Evolutionary conservation across 2,329 filamentous ascomycete genomes (phyloP), one percentile per base, ranked within the genome.

Genomic region (Trichoderma harzianum): DNA sequence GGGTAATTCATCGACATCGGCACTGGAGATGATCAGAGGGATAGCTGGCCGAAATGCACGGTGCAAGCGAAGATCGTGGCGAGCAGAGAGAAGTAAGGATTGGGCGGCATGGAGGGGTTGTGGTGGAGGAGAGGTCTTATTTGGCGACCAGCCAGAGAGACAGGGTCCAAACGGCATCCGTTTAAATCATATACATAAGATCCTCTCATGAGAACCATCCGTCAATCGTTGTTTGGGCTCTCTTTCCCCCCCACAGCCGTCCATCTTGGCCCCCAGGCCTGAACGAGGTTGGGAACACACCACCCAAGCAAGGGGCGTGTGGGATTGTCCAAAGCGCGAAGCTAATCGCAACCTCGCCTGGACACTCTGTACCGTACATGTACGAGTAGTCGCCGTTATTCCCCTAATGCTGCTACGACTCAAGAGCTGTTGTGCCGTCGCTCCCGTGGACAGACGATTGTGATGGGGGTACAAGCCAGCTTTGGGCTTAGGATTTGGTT

Each of bases 121-220:
- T 74, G 76, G 78, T 76, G 77, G 78, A 78, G 78, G 78, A 65
- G 71, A 70, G 72, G 77, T 80, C 76, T 79, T 79, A 78, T 79
- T 79, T 79, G 68, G 61, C 36, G 43, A 68, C 34, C 68, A 58
- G 39, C 34, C 34, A 43, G 39, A 58, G n/a, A 67, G 68, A 61
- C 71, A 72, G 71, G 71, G 71, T 72, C 71, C 53, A 60, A 60
- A 62, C 67, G 55, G 70, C 60, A 51, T 55, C 62, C 60, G 64
- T 47, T 36, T 67, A 21, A 63, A 71, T 72, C 68, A 67, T 72
- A 58, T 69, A 72, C 70, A 68, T 67, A 55, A 63, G 71, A 72
- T 72, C 30, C 60, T 67, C 53, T 67, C 53, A 57, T 53, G 68
- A 71, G 68, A 72, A 71, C 64, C 63, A 47, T 63, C 62, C 64